A percentile compares a stretch with the other conserved stretches of the same genome.
Conservation (phyloP, 306 rosid species). For the Sphenostylis stenocarpa region DNA sequence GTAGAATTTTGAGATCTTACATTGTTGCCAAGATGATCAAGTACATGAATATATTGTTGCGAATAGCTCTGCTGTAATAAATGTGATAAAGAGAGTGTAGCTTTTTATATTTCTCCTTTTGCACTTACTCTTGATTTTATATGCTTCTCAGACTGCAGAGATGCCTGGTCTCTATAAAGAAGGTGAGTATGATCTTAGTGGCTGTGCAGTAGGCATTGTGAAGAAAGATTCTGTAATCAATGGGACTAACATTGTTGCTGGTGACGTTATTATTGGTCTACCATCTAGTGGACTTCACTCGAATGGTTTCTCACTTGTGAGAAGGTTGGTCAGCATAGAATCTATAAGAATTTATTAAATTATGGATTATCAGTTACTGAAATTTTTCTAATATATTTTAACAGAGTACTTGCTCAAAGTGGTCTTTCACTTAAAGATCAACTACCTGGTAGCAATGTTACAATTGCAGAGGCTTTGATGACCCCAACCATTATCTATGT, state of each 20-base stretch:
- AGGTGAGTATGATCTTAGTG: slow-evolving; percentile 94
- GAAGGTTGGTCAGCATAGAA: slow-evolving; percentile 55
- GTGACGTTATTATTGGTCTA: slow-evolving; percentile 79
- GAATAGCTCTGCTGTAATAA: neutral
- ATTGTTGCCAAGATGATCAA: neutral
- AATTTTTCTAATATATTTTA: slow-evolving; percentile 12
- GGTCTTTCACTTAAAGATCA: slow-evolving; percentile 67
- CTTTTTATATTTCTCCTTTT: slow-evolving; percentile 8
- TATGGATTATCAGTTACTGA: neutral
- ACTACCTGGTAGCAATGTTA: slow-evolving; percentile 61
- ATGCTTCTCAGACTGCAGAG: slow-evolving; percentile 79
- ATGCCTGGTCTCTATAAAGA: slow-evolving; percentile 92
- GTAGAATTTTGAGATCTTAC: slow-evolving; percentile 12
- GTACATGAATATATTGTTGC: neutral
- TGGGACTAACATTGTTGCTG: slow-evolving; percentile 70
- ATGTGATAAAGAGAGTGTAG: neutral
- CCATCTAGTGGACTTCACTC: slow-evolving; percentile 96
- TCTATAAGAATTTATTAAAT: neutral
- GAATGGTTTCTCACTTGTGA: slow-evolving; percentile 90
- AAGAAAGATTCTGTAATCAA: slow-evolving; percentile 73
- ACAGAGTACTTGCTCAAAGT: slow-evolving; percentile 72
- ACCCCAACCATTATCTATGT: slow-evolving; percentile 88
- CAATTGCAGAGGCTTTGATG: slow-evolving; percentile 84
- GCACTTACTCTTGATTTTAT: slow-evolving; percentile 5
- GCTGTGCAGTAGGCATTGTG: slow-evolving; percentile 88